Evolutionary conservation across 352 stramenopile species (phyloP), one percentile per base, ranked within the genome.

Genomic region (Phytophthora multivora): DNA sequence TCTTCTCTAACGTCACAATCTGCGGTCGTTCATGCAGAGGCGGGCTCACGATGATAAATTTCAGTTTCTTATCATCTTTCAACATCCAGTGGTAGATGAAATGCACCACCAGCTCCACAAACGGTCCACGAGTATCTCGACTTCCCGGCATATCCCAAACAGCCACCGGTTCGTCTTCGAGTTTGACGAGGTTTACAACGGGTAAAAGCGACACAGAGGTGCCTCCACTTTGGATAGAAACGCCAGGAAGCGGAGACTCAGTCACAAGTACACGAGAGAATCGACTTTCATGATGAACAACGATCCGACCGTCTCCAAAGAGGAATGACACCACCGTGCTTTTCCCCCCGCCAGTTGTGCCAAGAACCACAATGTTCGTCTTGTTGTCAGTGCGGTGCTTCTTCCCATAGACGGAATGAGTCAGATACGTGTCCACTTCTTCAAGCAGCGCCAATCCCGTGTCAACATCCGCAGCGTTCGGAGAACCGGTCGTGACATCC

Each of bases 111-210:
- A 71, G 21, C 46, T 68, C 46, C 2, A 68, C 51, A 19, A 72
- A 68, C 1, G 57, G 50, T 2, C 63, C 58, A 5, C 63, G 46
- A 3, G 58, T 72, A 26, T 72, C 64, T 39, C 52, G 51, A 59
- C 35, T 65, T 15, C 58, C 58, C 26, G 64, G 64, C 64, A 69
- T 72, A 68, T 72, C 64, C 64, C 64, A 69, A 4, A 63, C 58
- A 18, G 46, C 51, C 26, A 63, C 38, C 3, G 12, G n/a, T 1
- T 7, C 43, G 2, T 53, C 28, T 13, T 16, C 21, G 1, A 57
- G 5, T 5, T 9, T 5, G 12, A 61, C 26, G n/a, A n/a, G n/a
- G n/a, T 38, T 69, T 0, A 53, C 41, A 5, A 50, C 25, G 10
- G 64, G 64, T n/a, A 69, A 16, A 0, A 72, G 47, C 1, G 58